A percentile compares a stretch with the other conserved stretches of the same genome.
Evolutionary conservation across 1,284 basidiomycete genomes (phyloP).

Genomic region (Puccinia coronata): DNA sequence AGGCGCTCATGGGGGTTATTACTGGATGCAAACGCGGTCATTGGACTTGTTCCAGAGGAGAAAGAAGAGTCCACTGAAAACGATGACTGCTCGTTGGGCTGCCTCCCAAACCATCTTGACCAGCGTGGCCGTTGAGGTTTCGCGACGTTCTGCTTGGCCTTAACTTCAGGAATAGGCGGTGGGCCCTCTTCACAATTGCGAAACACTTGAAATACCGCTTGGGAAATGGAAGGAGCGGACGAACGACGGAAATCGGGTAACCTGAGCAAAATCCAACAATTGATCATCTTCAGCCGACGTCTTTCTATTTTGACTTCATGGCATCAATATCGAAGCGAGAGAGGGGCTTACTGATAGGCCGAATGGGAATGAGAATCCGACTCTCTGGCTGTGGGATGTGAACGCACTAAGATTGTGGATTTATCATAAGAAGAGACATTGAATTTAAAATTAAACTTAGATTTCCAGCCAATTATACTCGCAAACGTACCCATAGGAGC

Average conservation of each 20-base stretch:
- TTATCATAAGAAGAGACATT: background rate
- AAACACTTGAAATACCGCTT: background rate
- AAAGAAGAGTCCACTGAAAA: background rate
- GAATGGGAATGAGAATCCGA: background rate
- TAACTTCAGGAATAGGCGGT: background rate
- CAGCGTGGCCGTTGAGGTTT: background rate
- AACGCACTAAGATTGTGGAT: background rate
- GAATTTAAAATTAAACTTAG: background rate
- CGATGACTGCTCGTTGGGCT: background rate
- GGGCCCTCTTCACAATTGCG: background rate
- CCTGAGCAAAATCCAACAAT: background rate
- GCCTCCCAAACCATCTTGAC: constrained; percentile 10
- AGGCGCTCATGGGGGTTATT: background rate
- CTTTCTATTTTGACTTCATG: background rate
- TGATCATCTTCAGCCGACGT: background rate
- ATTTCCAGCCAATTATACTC: constrained; percentile 5
- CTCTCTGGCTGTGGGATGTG: background rate
- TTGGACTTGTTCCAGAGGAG: background rate
- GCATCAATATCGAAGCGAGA: too few relatives aligned
- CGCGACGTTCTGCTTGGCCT: background rate
- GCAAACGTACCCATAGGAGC: background rate
- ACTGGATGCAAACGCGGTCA: background rate
- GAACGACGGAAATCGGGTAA: background rate
- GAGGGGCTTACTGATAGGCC: too few relatives aligned
- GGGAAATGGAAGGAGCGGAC: background rate